A percentile compares a stretch with the other conserved stretches of the same genome.
Evolutionary conservation across 2,329 filamentous ascomycete genomes (phyloP).

Genomic region (Aspergillus novoparasiticus): DNA sequence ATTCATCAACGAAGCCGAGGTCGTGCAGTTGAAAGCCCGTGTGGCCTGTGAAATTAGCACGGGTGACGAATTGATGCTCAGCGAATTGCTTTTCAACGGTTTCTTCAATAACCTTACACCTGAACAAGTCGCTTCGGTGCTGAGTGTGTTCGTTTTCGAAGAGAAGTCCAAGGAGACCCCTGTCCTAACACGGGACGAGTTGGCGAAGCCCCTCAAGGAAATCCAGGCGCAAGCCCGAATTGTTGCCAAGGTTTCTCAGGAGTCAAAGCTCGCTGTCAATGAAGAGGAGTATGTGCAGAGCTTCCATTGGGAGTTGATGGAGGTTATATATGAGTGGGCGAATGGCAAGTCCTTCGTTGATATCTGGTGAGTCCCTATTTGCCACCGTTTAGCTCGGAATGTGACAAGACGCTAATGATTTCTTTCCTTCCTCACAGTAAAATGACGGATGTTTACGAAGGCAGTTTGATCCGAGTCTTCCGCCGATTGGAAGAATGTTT

Average conservation of each 20-base stretch:
- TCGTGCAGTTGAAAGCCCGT: constrained; percentile 94
- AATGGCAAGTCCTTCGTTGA: constrained; percentile 87
- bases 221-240: constrained; percentile 84
- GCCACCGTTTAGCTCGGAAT: constrained; percentile 4
- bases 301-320: constrained; percentile 96
- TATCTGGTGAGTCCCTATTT: constrained; percentile 74
- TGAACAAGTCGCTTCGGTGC: constrained; percentile 80
- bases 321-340: constrained; percentile 90
- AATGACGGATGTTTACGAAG: constrained; percentile 99
- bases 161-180: constrained; percentile 82
- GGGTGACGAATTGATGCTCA: constrained; percentile 89
- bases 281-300: constrained; percentile 90
- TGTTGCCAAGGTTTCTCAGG: constrained; percentile 89
- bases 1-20: constrained; percentile 94
- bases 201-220: constrained; percentile 82
- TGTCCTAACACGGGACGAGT: constrained; percentile 71
- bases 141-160: constrained; percentile 96
- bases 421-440: constrained; percentile 60
- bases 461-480: constrained; percentile 93
- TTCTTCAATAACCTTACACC: constrained; percentile 97
- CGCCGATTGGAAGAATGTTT: constrained; percentile 91
- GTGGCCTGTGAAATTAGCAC: constrained; percentile 98
- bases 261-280: constrained; percentile 91
- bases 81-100: constrained; percentile 90
- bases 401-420: constrained; percentile 10